phyloP scores from a whole-genome alignment of 2,329 filamentous ascomycete species.

The Blumeria hordei region DNA sequence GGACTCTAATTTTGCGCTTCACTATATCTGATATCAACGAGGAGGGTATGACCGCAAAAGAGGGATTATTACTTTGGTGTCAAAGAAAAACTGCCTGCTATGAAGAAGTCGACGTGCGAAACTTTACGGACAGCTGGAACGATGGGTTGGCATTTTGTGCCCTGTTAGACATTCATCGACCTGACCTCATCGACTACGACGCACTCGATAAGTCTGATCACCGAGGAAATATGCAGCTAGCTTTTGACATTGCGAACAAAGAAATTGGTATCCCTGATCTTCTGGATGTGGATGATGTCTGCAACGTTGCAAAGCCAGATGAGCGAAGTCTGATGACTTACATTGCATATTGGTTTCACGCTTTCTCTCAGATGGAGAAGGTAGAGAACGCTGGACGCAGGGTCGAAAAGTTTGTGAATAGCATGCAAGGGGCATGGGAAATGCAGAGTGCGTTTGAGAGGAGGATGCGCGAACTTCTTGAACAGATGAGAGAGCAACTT shows the following conservation, averaged over 20 bases:
- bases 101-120: slow-evolving; percentile 81
- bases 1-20: slow-evolving; percentile 93
- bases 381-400: slow-evolving; percentile 91
- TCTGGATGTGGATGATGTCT: slow-evolving; percentile 93
- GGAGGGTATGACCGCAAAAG: slow-evolving; percentile 93
- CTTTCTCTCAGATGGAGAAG: slow-evolving; percentile 95
- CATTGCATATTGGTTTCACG: slow-evolving; percentile 99
- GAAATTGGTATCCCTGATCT: slow-evolving; percentile 94
- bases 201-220: slow-evolving; percentile 83
- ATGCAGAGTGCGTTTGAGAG: slow-evolving; percentile 95
- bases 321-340: slow-evolving; percentile 97
- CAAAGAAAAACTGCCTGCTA: slow-evolving; percentile 97
- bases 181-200: slow-evolving; percentile 93
- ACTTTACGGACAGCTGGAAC: slow-evolving; percentile 94
- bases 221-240: slow-evolving; percentile 89
- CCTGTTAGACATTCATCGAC: slow-evolving; percentile 84
- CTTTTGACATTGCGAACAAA: slow-evolving; percentile 85
- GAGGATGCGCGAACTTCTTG: slow-evolving; percentile 63
- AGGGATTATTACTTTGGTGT: slow-evolving; percentile 87
- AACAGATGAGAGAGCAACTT: slow-evolving; percentile 48
- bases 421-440: slow-evolving; percentile 98
- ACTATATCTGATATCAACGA: slow-evolving; percentile 98
- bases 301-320: slow-evolving; percentile 85
- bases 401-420: slow-evolving; percentile 95
- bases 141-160: slow-evolving; percentile 93